Percentiles rank a stretch among this genome's conserved stretches.
phyloP scores from a whole-genome alignment of 352 stramenopile genomes.

The Thalassiosira pacifica region DNA sequence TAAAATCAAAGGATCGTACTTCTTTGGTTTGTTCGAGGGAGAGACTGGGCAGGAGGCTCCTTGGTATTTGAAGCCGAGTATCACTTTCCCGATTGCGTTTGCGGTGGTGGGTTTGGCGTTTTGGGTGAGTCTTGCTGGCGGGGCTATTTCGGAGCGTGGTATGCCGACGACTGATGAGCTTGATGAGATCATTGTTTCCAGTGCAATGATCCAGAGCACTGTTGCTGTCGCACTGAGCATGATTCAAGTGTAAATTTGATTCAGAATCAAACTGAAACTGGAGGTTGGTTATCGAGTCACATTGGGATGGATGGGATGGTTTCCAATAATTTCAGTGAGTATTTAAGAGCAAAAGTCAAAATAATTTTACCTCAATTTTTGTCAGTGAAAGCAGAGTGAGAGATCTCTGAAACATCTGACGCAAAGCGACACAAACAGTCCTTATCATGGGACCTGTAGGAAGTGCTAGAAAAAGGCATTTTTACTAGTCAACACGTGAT shows the following conservation, averaged over 20 bases:
- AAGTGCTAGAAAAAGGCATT: too few species aligned
- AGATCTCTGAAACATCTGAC: too few species aligned
- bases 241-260: conserved; percentile 7
- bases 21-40: conserved; percentile 88
- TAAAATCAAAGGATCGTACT: conserved; percentile 85
- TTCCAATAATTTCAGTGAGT: too few species aligned
- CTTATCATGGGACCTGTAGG: too few species aligned
- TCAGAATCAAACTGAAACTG: too few species aligned
- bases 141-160: conserved; percentile 81
- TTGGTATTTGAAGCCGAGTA: conserved; percentile 85
- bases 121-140: conserved; percentile 68
- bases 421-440: too few species aligned
- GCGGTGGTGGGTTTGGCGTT: conserved; percentile 80
- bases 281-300: too few species aligned
- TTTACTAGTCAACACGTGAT: too few species aligned
- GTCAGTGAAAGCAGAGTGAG: too few species aligned
- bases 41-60: conserved; percentile 86
- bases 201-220: conserved; percentile 18
- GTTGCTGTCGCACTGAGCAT: conserved; percentile 43
- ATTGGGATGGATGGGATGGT: too few species aligned
- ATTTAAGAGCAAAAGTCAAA: too few species aligned
- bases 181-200: conserved; percentile 82
- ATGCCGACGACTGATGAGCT: conserved; percentile 79
- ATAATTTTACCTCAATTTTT: too few species aligned
- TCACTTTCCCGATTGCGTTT: conserved; percentile 87